Percentiles rank a stretch among this genome's conserved stretches.
Conservation (phyloP, 495 filamentous ascomycete genomes). For the Parachaetomium inaequale region DNA sequence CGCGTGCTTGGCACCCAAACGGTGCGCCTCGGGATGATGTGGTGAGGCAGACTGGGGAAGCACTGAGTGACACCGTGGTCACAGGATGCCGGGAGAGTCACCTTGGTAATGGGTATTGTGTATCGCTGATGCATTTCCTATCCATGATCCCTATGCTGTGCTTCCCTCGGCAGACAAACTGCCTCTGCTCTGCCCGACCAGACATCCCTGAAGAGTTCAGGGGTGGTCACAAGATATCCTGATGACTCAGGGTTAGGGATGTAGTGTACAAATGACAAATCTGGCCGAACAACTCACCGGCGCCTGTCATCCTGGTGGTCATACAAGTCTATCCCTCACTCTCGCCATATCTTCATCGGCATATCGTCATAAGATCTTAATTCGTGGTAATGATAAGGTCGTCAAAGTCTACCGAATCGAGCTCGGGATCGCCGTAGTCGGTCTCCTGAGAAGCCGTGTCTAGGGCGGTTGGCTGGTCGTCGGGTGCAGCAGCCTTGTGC, state of each 20-base stretch:
- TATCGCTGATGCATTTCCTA: background rate
- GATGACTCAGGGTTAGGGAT: background rate
- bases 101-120: background rate
- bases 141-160: background rate
- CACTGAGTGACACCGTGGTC: background rate
- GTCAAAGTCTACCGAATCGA: conserved; percentile 28
- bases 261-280: background rate
- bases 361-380: background rate
- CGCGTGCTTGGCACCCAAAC: conserved; percentile 15
- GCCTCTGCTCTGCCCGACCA: no score
- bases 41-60: background rate
- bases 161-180: background rate
- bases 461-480: background rate
- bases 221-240: background rate
- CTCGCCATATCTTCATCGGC: background rate
- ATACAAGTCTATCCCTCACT: background rate
- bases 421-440: conserved; percentile 40
- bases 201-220: background rate
- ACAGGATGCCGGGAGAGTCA: background rate
- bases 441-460: conserved; percentile 37
- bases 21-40: background rate
- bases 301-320: background rate
- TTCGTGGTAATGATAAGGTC: background rate
- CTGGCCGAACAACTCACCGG: background rate
- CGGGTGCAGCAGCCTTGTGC: background rate